These are phyloP conservation scores for Zygosaccharomyces sapae DNA, from an alignment of 1,139 yeast genomes.

Conservation along the genomic window DNA sequence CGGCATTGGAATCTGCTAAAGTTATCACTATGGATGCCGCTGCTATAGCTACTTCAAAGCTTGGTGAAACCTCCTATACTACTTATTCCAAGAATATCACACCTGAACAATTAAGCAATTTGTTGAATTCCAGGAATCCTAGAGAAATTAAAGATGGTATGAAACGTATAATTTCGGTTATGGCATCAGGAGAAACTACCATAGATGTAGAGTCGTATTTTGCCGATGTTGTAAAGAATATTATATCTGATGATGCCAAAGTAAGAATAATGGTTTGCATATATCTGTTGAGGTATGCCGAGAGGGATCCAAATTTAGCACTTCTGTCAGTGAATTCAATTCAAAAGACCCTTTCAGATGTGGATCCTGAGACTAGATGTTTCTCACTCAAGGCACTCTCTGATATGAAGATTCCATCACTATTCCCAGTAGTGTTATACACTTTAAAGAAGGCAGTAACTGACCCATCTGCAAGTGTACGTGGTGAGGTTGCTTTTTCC, in stretches of 20 bases:
- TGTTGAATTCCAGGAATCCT: constrained; percentile 65
- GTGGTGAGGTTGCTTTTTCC: constrained; percentile 77
- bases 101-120: constrained; percentile 59
- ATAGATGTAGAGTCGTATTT: constrained; percentile 42
- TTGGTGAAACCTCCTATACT: constrained; percentile 50
- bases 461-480: constrained; percentile 74
- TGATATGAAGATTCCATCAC: constrained; percentile 73
- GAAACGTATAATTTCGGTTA: constrained; percentile 64
- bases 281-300: constrained; percentile 74
- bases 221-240: constrained; percentile 86
- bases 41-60: constrained; percentile 63
- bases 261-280: constrained; percentile 75
- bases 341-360: constrained; percentile 74
- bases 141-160: constrained; percentile 72
- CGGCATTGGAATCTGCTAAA: constrained; percentile 73
- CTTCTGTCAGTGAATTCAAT: constrained; percentile 85
- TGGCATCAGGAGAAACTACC: constrained; percentile 62
- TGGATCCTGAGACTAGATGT: constrained; percentile 63
- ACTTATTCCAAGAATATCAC: constrained; percentile 43
- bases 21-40: constrained; percentile 81
- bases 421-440: constrained; percentile 71
- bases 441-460: constrained; percentile 64
- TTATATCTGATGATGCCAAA: constrained; percentile 65
- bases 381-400: constrained; percentile 75
- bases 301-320: constrained; percentile 81